Conservation (phyloP, 176 grass and related monocot genomes). For the Coix lacrymajobi region DNA sequence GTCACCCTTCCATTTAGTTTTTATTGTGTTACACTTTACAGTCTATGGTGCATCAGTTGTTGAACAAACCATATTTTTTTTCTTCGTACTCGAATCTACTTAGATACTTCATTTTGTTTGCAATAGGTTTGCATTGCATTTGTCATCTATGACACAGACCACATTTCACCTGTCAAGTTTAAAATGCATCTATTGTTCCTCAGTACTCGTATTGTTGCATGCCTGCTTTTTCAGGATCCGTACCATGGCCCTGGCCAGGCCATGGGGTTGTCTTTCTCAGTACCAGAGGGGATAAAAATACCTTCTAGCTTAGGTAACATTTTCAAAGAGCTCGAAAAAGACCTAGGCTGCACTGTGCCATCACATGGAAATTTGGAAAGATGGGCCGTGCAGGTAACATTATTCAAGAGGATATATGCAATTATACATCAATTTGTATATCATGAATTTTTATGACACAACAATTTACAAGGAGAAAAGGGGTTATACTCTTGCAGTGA, state of each 20-base stretch:
- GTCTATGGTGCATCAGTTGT: not conserved
- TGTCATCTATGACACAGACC: not conserved
- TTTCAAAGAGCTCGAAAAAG: constrained; percentile 87
- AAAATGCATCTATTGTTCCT: not conserved
- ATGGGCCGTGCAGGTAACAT: constrained; percentile 95
- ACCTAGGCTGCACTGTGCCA: constrained; percentile 72
- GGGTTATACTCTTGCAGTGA: not conserved
- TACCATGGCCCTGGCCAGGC: constrained; percentile 96
- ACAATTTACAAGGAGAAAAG: not conserved
- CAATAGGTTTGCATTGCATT: not conserved
- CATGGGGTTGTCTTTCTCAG: constrained; percentile 94
- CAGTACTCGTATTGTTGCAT: not conserved
- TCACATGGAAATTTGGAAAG: constrained; percentile 91
- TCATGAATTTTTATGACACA: not conserved
- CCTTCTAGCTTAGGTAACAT: constrained; percentile 83
- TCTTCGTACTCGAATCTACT: not conserved
- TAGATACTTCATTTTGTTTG: not conserved
- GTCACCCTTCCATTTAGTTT: not conserved
- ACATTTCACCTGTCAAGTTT: not conserved
- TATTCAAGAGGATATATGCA: not conserved
- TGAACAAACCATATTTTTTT: not conserved
- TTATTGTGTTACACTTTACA: not conserved
- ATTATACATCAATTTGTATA: not conserved
- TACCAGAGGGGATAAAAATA: constrained; percentile 79
- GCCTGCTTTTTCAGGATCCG: constrained; percentile 68